Percentiles rank a stretch among this genome's conserved stretches.
Conservation (phyloP, 1,284 basidiomycete species). For the Exobasidium cylindrosporum region DNA sequence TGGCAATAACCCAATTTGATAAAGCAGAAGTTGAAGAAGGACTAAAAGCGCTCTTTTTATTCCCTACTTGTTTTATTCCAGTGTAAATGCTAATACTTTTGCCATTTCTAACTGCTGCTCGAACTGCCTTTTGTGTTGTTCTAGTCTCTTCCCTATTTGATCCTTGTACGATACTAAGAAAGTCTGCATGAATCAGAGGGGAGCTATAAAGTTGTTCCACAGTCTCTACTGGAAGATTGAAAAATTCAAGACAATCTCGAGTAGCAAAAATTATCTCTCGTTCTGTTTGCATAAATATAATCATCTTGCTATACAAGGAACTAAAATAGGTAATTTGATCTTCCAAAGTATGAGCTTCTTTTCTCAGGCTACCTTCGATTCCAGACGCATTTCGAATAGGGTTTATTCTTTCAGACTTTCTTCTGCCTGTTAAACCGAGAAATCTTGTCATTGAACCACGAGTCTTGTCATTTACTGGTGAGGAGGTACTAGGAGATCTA, state of each 20-base stretch:
- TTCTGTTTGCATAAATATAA: slow-evolving; percentile 23
- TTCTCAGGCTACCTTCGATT: background rate
- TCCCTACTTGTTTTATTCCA: slow-evolving; percentile 4
- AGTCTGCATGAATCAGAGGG: slow-evolving; percentile 13
- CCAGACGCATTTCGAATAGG: background rate
- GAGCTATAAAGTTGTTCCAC: slow-evolving; percentile 12
- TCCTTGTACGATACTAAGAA: slow-evolving; percentile 11
- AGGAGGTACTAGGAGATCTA: too few species aligned
- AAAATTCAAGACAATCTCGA: slow-evolving; percentile 11
- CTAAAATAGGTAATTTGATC: slow-evolving; percentile 23
- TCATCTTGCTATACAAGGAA: slow-evolving; percentile 17
- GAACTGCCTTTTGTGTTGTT: background rate
- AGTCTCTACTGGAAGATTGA: slow-evolving; percentile 13
- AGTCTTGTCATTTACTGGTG: background rate
- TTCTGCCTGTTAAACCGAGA: background rate
- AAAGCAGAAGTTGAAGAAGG: background rate
- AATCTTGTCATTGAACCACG: background rate
- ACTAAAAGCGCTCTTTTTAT: background rate
- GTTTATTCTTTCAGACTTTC: background rate
- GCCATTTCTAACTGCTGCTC: slow-evolving; percentile 15
- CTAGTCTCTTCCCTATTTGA: slow-evolving; percentile 9
- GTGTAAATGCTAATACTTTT: slow-evolving; percentile 3
- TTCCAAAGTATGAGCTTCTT: slow-evolving; percentile 17
- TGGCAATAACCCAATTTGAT: background rate
- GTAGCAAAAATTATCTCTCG: slow-evolving; percentile 26